Evolutionary conservation across 495 filamentous ascomycete genomes (phyloP), one percentile per base, ranked within the genome.

Genomic region (Penicillium flavigenum): DNA sequence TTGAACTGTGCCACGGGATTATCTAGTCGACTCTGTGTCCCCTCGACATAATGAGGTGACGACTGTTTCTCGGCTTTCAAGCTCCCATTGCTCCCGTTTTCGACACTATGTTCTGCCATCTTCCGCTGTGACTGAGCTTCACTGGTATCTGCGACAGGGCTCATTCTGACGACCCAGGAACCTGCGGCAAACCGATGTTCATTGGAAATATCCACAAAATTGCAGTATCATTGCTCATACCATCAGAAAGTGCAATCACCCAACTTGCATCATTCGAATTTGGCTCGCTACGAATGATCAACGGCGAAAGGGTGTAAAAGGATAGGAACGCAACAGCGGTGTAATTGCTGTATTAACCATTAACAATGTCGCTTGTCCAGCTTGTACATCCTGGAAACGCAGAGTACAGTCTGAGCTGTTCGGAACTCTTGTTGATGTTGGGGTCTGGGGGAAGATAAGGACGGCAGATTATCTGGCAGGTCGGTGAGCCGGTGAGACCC

Each of bases 371-470:
- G 12, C 12, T 22, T 2, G 10, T 47, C 19, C 54, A 46, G 26
- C 29, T 29, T 12, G 19, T 26, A 60, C 49, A 47, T 42, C 29
- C n/a, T 47, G 39, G 26, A 53, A 19, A 20, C 4, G 14, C 43
- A 24, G 39, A 32, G 31, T 19, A 29, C 46, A 32, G 27, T 51
- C 36, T 41, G 14, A 1, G 14, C 16, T 29, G 36, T 51, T 41
- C 8, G 9, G 34, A 29, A 9, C 19, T 10, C 20, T 52, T 52
- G 27, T 58, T 19, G 31, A 62, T 17, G 46, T 52, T n/a, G 39
- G 52, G 24, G 42, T 32, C 54, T 20, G 54, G 61, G 58, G 61
- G 49, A 57, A 54, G 61, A 63, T 63, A 61, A 63, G 61, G 45
- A 20, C 10, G 46, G 46, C 47, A 39, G 54, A 45, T 61, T 63